These are phyloP conservation scores for Entomortierella lignicola DNA, from an alignment of 192 early-diverging fungal species.

Conservation along the genomic window DNA sequence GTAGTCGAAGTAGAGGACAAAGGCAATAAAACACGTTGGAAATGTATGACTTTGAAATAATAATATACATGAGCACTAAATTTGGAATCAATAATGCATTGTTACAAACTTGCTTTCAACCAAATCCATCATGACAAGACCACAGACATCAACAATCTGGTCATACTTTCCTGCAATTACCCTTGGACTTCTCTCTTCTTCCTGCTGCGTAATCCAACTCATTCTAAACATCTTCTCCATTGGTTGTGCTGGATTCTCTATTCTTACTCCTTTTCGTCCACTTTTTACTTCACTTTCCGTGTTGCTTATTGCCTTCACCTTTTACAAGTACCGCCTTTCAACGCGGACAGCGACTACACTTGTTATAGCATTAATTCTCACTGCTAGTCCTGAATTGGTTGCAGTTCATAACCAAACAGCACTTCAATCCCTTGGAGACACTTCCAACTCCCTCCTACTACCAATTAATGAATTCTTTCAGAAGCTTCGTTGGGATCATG, in stretches of 20 bases:
- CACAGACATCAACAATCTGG: not conserved
- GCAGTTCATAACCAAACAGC: constrained; percentile 47
- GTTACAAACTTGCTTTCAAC: too few species aligned
- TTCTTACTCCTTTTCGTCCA: constrained; percentile 62
- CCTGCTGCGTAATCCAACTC: constrained; percentile 66
- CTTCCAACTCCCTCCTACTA: not conserved
- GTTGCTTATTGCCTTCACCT: constrained; percentile 28
- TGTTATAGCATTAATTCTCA: constrained; percentile 42
- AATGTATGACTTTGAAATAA: too few species aligned
- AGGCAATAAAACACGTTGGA: not conserved
- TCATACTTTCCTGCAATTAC: constrained; percentile 40
- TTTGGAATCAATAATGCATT: too few species aligned
- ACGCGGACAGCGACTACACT: constrained; percentile 16
- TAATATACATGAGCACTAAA: too few species aligned
- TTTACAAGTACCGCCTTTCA: constrained; percentile 38
- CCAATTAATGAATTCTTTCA: not conserved
- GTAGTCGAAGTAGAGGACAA: not conserved
- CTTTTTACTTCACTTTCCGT: constrained; percentile 48
- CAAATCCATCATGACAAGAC: too few species aligned
- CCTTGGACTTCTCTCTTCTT: constrained; percentile 56
- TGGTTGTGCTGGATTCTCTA: constrained; percentile 65
- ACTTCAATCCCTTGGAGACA: not conserved
- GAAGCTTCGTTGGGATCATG: not conserved
- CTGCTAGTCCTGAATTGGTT: constrained; percentile 57
- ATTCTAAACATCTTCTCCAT: constrained; percentile 64